A percentile compares a stretch with the other conserved stretches of the same genome.
These are phyloP conservation scores for Bjerkandera adusta DNA, from an alignment of 1,284 basidiomycete species.

Conservation along the genomic window DNA sequence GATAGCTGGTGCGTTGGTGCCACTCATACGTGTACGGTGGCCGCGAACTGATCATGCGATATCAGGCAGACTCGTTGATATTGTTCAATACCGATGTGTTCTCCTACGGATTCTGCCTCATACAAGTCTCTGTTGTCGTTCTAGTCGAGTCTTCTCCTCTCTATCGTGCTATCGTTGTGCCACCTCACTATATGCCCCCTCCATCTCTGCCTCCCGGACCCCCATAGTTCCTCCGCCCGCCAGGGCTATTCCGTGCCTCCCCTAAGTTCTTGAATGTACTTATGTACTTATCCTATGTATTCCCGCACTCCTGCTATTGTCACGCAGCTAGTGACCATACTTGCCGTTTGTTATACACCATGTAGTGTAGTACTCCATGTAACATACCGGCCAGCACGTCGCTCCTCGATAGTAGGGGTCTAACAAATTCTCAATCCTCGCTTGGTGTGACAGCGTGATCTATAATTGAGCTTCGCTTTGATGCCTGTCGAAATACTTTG, in stretches of 20 bases:
- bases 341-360: conserved; percentile 1
- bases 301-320: conserved; percentile 3
- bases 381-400: conserved; percentile 4
- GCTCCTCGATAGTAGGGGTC: conserved; percentile 5
- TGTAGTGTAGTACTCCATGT: conserved; percentile 3
- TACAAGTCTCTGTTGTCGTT: too few relatives aligned
- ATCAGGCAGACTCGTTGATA: neutral
- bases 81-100: too few relatives aligned
- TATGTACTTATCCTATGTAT: conserved; percentile 12
- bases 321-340: neutral
- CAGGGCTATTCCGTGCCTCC: too few relatives aligned
- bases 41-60: neutral
- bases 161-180: conserved; percentile 1
- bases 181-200: neutral
- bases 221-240: neutral
- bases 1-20: neutral
- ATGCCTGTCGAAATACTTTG: too few relatives aligned
- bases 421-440: too few relatives aligned
- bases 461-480: too few relatives aligned
- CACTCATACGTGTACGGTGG: neutral
- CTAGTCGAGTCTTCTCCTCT: conserved; percentile 4
- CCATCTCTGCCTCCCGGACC: neutral
- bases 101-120: too few relatives aligned
- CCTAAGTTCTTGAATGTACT: conserved; percentile 1
- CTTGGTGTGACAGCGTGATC: too few relatives aligned